A percentile compares a stretch with the other conserved stretches of the same genome.
Conservation (phyloP, 2,329 filamentous ascomycete species). For the Rhexocercosporidium sp. region DNA sequence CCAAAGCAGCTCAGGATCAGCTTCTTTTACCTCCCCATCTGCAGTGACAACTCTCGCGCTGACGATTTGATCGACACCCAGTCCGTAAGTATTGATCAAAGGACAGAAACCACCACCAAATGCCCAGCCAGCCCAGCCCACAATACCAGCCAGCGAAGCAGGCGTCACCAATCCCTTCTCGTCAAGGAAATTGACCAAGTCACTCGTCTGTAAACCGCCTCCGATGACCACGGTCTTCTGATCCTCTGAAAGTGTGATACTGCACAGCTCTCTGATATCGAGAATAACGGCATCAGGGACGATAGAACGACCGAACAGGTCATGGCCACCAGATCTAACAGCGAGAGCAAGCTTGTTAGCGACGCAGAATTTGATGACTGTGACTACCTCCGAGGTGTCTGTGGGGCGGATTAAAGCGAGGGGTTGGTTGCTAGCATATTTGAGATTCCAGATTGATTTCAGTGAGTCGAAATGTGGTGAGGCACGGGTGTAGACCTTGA, state of each 20-base stretch:
- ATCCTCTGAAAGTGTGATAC: neutral
- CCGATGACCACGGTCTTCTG: neutral
- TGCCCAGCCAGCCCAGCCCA: neutral
- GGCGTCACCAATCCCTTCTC: neutral
- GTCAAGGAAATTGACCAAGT: neutral
- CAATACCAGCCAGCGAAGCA: neutral
- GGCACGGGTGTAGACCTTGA: neutral
- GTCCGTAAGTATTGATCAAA: neutral
- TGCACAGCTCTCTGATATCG: neutral
- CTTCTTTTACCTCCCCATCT: neutral
- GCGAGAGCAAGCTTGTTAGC: neutral
- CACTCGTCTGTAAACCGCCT: neutral
- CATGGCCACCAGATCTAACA: neutral
- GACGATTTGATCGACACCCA: neutral
- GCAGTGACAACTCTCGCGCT: neutral
- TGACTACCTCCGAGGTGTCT: neutral
- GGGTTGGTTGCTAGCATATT: neutral
- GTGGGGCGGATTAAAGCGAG: neutral
- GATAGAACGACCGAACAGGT: neutral
- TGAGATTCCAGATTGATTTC: constrained; percentile 4
- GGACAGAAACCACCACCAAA: neutral
- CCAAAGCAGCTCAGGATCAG: neutral
- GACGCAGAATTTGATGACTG: neutral
- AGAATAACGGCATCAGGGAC: neutral
- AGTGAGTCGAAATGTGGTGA: neutral